phyloP scores from a whole-genome alignment of 2,329 filamentous ascomycete genomes.

The Fusarium setosum region DNA sequence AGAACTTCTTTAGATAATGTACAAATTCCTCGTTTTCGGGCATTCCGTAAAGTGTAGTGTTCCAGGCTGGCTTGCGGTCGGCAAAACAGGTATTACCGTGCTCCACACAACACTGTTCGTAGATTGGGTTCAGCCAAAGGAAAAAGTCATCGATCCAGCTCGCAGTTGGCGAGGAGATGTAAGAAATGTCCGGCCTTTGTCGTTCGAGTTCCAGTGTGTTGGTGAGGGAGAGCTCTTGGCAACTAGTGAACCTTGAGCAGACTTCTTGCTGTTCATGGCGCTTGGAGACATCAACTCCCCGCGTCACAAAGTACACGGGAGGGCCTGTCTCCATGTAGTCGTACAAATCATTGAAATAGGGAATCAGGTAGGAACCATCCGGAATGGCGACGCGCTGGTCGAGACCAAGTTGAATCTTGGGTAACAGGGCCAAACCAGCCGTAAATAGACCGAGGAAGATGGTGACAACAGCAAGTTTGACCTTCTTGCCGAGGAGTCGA shows the following conservation, averaged over 20 bases:
- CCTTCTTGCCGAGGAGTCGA: conserved; percentile 79
- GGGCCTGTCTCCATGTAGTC: conserved; percentile 91
- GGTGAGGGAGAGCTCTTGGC: conserved; percentile 83
- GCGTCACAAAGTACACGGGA: conserved; percentile 95
- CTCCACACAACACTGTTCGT: conserved; percentile 78
- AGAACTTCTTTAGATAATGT: conserved; percentile 85
- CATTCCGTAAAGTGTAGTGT: conserved; percentile 90
- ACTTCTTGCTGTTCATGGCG: conserved; percentile 83
- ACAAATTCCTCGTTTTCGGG: conserved; percentile 93
- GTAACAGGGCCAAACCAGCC: conserved; percentile 85
- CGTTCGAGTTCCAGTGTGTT: conserved; percentile 95
- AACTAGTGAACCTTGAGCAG: conserved; percentile 91
- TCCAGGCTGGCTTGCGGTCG: conserved; percentile 83
- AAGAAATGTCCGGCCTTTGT: conserved; percentile 88
- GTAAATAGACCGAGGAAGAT: conserved; percentile 91
- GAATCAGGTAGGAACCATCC: conserved; percentile 92
- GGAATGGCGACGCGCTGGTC: conserved; percentile 96
- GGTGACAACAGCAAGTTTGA: conserved; percentile 80
- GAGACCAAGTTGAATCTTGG: conserved; percentile 85
- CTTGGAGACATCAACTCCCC: conserved; percentile 81
- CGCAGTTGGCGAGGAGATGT: conserved; percentile 87
- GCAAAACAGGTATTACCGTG: conserved; percentile 81
- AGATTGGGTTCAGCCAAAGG: conserved; percentile 91
- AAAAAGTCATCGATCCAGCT: conserved; percentile 99
- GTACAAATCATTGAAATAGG: conserved; percentile 96